Conservation (phyloP, 345 rosid species). For the Gossypium thurberi region DNA sequence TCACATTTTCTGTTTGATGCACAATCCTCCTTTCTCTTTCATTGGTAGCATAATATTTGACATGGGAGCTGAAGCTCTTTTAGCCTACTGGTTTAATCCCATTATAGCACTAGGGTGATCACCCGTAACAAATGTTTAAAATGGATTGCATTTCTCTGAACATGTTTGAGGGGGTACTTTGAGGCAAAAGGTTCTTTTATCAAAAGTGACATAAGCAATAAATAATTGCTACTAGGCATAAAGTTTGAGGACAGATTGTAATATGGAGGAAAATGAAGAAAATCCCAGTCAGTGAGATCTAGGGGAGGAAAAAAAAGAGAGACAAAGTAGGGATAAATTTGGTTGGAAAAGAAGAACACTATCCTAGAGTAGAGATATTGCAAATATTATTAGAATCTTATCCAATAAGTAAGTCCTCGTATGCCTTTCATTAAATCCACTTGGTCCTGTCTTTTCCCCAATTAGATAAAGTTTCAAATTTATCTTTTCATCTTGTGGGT, state of each 20-base stretch:
- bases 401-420: not conserved
- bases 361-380: not conserved
- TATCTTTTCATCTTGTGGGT: not conserved
- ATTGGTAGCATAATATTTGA: not conserved
- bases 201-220: not conserved
- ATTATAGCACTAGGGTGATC: not conserved
- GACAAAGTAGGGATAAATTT: not conserved
- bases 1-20: not conserved
- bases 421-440: not conserved
- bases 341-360: not conserved
- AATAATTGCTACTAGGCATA: not conserved
- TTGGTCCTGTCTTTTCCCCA: not conserved
- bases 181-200: not conserved
- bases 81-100: not conserved
- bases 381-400: not conserved
- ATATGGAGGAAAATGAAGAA: not conserved
- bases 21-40: not conserved
- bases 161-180: not conserved
- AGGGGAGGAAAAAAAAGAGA: not conserved
- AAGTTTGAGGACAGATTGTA: not conserved
- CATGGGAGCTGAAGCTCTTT: not conserved
- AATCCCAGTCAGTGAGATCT: not conserved
- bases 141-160: not conserved
- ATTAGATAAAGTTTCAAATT: conserved; percentile 1
- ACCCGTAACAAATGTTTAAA: not conserved